phyloP scores from a whole-genome alignment of 2,329 filamentous ascomycete species.

The Colletotrichum tropicicola region DNA sequence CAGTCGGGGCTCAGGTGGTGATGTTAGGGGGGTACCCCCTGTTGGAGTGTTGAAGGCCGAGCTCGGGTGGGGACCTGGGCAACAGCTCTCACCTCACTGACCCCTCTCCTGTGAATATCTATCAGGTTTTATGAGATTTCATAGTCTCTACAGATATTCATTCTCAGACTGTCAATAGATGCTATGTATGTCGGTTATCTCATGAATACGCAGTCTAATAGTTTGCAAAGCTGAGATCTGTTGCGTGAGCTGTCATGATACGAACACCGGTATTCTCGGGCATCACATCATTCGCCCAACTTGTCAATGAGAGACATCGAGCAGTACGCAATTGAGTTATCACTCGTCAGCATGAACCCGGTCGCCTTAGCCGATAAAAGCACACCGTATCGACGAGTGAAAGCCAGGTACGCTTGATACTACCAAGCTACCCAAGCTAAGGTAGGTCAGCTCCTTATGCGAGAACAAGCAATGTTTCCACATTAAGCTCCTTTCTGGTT shows the following conservation, averaged over 20 bases:
- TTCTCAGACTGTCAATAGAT: no score
- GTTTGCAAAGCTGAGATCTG: no score
- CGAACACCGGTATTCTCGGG: no score
- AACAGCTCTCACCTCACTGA: no score
- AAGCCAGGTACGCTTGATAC: not conserved
- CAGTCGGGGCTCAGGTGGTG: not conserved
- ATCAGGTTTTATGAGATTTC: no score
- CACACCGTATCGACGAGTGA: not conserved
- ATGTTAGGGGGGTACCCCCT: slow-evolving; percentile 19
- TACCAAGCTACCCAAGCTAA: not conserved
- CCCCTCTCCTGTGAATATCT: no score
- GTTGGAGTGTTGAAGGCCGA: not conserved
- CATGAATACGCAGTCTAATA: no score
- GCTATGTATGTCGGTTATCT: no score
- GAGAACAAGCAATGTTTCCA: not conserved
- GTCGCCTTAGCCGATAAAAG: not conserved
- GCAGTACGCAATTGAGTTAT: no score
- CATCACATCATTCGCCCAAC: no score
- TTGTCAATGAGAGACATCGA: not conserved
- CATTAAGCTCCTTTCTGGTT: not conserved
- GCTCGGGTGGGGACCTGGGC: slow-evolving; percentile 10
- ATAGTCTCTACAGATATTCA: no score
- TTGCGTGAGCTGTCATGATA: no score
- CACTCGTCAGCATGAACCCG: not conserved
- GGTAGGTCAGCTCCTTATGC: not conserved